A percentile compares a stretch with the other conserved stretches of the same genome.
Conservation (phyloP, 1,284 basidiomycete genomes). For the Salmacisia buchloeana region DNA sequence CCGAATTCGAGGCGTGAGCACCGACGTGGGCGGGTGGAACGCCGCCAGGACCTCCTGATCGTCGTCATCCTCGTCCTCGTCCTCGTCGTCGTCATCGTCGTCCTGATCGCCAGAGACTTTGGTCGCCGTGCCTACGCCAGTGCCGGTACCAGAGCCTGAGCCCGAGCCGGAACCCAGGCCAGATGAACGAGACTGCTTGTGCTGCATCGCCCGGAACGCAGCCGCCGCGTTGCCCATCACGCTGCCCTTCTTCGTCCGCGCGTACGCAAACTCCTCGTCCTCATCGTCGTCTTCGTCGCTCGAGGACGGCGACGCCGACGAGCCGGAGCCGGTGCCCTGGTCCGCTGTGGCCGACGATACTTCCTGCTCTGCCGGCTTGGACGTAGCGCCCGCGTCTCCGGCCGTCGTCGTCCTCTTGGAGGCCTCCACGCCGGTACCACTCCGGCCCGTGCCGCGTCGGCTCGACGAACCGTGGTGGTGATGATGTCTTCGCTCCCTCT, state of each 20-base stretch:
- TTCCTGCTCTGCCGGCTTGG: not conserved
- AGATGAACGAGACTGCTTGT: not conserved
- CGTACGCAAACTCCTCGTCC: slow-evolving; percentile 6
- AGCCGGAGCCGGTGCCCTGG: not conserved
- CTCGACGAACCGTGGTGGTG: too few species aligned
- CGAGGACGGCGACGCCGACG: not conserved
- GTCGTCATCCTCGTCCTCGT: not conserved
- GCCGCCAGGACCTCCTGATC: not conserved
- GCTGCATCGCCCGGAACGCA: slow-evolving; percentile 3
- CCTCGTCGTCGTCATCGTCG: not conserved
- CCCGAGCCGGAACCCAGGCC: not conserved
- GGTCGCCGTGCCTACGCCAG: not conserved
- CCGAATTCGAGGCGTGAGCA: not conserved
- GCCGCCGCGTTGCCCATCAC: not conserved
- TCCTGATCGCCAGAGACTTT: not conserved
- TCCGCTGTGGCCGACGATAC: not conserved
- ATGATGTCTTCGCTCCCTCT: not conserved
- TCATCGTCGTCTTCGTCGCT: not conserved
- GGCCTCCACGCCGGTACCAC: not conserved
- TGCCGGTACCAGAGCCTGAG: not conserved
- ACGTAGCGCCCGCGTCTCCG: not conserved
- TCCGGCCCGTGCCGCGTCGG: too few species aligned
- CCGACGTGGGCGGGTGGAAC: slow-evolving; percentile 1
- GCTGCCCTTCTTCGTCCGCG: slow-evolving; percentile 1
- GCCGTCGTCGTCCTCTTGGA: not conserved